A percentile compares a stretch with the other conserved stretches of the same genome.
These are phyloP conservation scores for Fagus sylvatica DNA, from an alignment of 306 rosid genomes.

Conservation along the genomic window DNA sequence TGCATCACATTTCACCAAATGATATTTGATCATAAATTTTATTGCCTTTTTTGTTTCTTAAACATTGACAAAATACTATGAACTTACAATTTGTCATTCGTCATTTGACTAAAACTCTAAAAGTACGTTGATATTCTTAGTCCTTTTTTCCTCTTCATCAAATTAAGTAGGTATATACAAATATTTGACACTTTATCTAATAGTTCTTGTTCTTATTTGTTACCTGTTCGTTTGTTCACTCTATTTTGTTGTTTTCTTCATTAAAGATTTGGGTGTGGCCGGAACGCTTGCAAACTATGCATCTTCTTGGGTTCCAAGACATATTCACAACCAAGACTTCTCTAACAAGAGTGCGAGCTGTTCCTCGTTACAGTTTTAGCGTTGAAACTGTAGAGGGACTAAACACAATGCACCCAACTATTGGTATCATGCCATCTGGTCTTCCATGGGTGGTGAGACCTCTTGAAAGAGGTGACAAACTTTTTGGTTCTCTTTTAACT, in stretches of 20 bases:
- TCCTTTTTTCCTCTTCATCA: neutral
- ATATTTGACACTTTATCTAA: neutral
- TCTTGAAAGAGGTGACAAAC: slow-evolving; percentile 27
- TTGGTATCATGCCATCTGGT: slow-evolving; percentile 78
- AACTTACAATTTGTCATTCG: neutral
- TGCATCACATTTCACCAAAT: no score
- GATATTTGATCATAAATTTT: neutral
- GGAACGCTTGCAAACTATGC: slow-evolving; percentile 75
- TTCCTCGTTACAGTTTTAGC: slow-evolving; percentile 77
- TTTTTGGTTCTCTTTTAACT: slow-evolving; percentile 44
- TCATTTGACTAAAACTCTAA: neutral
- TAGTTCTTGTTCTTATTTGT: neutral
- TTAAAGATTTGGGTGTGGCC: slow-evolving; percentile 85
- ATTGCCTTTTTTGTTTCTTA: neutral
- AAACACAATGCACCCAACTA: slow-evolving; percentile 56
- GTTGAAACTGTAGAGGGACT: slow-evolving; percentile 58
- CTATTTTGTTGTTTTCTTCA: slow-evolving; percentile 17
- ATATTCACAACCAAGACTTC: slow-evolving; percentile 62
- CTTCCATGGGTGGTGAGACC: slow-evolving; percentile 64
- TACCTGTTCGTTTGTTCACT: slow-evolving; percentile 20
- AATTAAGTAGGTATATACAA: neutral
- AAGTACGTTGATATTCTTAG: neutral
- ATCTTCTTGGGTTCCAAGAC: slow-evolving; percentile 61
- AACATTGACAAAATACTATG: neutral
- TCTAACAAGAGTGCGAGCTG: slow-evolving; percentile 76